Conservation (phyloP, 805 yeast species). For the Metschnikowia lochheadii region DNA sequence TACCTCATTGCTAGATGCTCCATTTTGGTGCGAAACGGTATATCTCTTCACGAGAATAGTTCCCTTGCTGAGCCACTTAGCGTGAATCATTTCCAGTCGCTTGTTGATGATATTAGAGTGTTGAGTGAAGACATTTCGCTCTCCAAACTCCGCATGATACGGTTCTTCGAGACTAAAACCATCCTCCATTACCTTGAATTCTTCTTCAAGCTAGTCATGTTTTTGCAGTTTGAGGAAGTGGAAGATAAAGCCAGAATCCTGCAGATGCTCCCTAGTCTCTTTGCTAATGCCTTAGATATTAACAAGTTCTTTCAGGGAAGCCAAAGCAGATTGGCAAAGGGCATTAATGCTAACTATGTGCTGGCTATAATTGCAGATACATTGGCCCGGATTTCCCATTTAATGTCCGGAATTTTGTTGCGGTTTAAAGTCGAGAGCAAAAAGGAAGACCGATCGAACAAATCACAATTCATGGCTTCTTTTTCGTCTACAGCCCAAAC, state of each 20-base stretch:
- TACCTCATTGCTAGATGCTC: constrained; percentile 29
- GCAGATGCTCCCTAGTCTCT: constrained; percentile 17
- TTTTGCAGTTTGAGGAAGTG: constrained; percentile 36
- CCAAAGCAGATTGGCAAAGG: constrained; percentile 7
- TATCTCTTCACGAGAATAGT: constrained; percentile 3
- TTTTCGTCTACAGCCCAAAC: not conserved
- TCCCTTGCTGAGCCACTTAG: constrained; percentile 12
- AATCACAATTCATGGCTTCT: constrained; percentile 4
- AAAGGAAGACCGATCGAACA: not conserved
- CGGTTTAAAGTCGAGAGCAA: constrained; percentile 19
- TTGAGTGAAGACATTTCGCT: constrained; percentile 23
- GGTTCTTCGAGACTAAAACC: constrained; percentile 11
- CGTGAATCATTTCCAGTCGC: constrained; percentile 18
- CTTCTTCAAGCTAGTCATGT: constrained; percentile 26
- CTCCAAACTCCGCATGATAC: constrained; percentile 8
- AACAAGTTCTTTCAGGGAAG: constrained; percentile 12
- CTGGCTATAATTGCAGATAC: constrained; percentile 26
- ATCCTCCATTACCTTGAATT: constrained; percentile 28
- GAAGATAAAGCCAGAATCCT: constrained; percentile 13
- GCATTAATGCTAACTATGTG: constrained; percentile 18
- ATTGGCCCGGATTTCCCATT: constrained; percentile 28
- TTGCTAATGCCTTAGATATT: constrained; percentile 15
- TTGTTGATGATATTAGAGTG: constrained; percentile 23
- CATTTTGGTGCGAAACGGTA: constrained; percentile 11
- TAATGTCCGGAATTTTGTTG: constrained; percentile 30